Conservation (phyloP, 2,329 filamentous ascomycete genomes). For the Sclerotinia nivalis region DNA sequence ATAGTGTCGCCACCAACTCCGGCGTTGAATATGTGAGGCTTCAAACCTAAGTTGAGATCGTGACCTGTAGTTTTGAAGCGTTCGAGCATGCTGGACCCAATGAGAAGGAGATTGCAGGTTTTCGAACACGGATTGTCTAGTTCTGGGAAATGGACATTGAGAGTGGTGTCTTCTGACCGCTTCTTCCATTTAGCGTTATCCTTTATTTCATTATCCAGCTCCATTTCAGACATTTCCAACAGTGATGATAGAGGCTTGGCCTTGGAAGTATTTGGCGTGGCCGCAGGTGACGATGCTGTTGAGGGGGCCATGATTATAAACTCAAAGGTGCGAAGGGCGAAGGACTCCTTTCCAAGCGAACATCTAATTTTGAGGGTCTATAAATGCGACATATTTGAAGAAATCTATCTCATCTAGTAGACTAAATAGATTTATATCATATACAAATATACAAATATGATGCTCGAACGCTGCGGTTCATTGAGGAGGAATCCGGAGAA, state of each 20-base stretch:
- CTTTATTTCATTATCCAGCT: slow-evolving; percentile 5
- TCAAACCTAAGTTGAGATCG: slow-evolving; percentile 10
- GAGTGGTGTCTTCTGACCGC: slow-evolving; percentile 17
- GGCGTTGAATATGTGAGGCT: slow-evolving; percentile 25
- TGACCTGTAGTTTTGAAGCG: slow-evolving; percentile 24
- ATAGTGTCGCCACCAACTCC: slow-evolving; percentile 28
- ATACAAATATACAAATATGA: neutral
- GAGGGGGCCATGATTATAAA: neutral
- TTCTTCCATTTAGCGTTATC: slow-evolving; percentile 16
- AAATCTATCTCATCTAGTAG: neutral
- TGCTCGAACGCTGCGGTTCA: neutral
- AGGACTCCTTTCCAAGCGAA: neutral
- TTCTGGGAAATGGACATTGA: slow-evolving; percentile 14
- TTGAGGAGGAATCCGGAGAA: neutral
- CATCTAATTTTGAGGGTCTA: neutral
- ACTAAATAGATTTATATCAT: neutral
- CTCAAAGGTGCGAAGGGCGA: neutral
- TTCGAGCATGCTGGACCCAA: slow-evolving; percentile 27
- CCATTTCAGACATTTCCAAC: slow-evolving; percentile 5
- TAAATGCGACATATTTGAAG: neutral
- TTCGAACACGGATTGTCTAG: neutral
- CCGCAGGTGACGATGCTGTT: neutral
- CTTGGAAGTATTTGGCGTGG: neutral
- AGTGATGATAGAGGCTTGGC: neutral
- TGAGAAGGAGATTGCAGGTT: slow-evolving; percentile 13